Base-by-base conservation (phyloP, 2,329 filamentous ascomycete species). In the Aspergillus amoenus region DNA sequence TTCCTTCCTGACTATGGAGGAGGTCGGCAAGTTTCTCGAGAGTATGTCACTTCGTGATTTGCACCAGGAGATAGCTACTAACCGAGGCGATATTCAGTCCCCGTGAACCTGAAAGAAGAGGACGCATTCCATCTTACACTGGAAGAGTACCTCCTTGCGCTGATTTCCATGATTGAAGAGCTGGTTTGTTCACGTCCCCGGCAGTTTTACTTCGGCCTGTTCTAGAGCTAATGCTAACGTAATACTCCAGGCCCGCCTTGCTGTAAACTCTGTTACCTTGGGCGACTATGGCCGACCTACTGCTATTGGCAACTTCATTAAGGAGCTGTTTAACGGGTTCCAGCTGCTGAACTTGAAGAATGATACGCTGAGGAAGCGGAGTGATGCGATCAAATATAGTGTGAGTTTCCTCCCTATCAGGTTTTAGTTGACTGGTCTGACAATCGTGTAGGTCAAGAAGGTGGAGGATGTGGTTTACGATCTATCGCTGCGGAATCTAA, bases 401-500 rank as follows among this genome's bases (percentile, higher is more conserved):
- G 80, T 82, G 70, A 60, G 78, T 68, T 49, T 15, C 13, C 24
- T 40, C 22, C 8, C 11, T n/a, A 15, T 34, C 13, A 8, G 3
- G 15, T 21, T 43, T 27, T 18, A 32, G 13, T n/a, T 12, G 21
- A 4, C 5, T 18, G 47, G 30, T 17, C 55, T 64, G 34, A 62
- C 22, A n/a, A 13, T 15, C 18, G 41, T 64, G 48, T 52, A 82
- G 80, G 91, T 99, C 69, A 99, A 97, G 82, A 93, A 96, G 73
- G 91, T 97, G 12, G 94, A 99, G 80, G 94, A 97, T 71, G 92
- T 99, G 12, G 93, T 97, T 50, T 99, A 99, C 70, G 94, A 99
- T 73, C 79, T 99, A 56, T 93, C 90, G 22, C 78, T 99, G 70
- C 84, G 94, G 58, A 93, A 94, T 50, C 74, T 97, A 69, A 82